phyloP scores from a whole-genome alignment of 2,329 filamentous ascomycete genomes.

The Teratosphaeria destructans region DNA sequence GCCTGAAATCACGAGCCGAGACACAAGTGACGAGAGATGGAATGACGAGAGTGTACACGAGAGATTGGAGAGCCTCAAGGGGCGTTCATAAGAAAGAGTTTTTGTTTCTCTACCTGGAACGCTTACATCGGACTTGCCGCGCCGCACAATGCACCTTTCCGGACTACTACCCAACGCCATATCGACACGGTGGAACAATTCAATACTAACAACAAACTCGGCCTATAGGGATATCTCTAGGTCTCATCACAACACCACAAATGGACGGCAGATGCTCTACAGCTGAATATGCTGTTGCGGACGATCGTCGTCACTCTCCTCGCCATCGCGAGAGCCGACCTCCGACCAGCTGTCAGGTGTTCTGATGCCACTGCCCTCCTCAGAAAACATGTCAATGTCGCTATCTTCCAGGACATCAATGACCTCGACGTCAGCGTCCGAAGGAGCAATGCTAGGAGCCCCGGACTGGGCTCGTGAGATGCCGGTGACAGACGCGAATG shows the following conservation, averaged over 20 bases:
- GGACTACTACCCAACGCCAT: neutral
- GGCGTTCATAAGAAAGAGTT: neutral
- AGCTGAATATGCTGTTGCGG: neutral
- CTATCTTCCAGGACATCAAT: constrained; percentile 23
- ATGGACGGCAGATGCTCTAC: neutral
- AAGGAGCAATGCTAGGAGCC: constrained; percentile 10
- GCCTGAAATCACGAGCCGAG: constrained; percentile 42
- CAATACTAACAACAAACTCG: neutral
- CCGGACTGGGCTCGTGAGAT: constrained; percentile 11
- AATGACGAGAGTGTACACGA: constrained; percentile 34
- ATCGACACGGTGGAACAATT: neutral
- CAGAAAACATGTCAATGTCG: constrained; percentile 25
- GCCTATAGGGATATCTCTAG: neutral
- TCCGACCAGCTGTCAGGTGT: constrained; percentile 30
- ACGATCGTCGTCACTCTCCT: constrained; percentile 23
- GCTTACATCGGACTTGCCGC: neutral
- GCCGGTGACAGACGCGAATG: constrained; percentile 15
- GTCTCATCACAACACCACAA: neutral
- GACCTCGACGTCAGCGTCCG: constrained; percentile 15
- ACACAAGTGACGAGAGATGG: constrained; percentile 32
- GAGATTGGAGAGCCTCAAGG: constrained; percentile 29
- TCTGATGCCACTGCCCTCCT: constrained; percentile 24
- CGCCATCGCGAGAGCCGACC: constrained; percentile 25
- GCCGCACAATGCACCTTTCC: neutral
- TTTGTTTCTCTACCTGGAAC: neutral